phyloP scores from a whole-genome alignment of 1,284 basidiomycete species.

The Austropuccinia psidii region DNA sequence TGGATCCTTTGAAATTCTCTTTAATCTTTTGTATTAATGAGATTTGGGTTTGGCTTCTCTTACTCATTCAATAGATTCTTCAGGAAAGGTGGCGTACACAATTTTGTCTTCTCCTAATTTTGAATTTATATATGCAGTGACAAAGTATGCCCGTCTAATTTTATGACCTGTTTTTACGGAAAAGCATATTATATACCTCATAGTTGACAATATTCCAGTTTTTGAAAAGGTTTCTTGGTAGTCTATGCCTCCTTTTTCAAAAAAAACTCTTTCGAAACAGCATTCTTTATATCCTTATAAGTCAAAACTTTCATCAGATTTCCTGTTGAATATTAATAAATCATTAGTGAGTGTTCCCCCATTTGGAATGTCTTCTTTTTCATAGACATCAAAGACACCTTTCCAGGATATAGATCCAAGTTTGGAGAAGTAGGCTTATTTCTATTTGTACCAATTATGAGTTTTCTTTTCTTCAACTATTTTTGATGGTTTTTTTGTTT shows the following conservation, averaged over 20 bases:
- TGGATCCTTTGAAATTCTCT: not conserved
- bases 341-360: not conserved
- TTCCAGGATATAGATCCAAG: not conserved
- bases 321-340: not conserved
- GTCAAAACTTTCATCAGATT: not conserved
- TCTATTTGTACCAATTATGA: not conserved
- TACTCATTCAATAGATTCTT: not conserved
- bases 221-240: not conserved
- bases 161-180: not conserved
- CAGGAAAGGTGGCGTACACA: not conserved
- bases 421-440: not conserved
- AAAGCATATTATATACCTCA: not conserved
- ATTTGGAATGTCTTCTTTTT: not conserved
- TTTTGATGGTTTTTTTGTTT: no score
- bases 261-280: not conserved
- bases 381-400: not conserved
- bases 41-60: not conserved
- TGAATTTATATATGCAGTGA: not conserved
- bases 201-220: not conserved
- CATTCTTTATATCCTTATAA: not conserved
- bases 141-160: not conserved
- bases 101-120: not conserved
- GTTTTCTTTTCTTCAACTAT: not conserved
- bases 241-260: not conserved
- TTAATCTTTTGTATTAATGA: not conserved